Percentiles rank a stretch among this genome's conserved stretches.
phyloP scores from a whole-genome alignment of 2,329 filamentous ascomycete species.

The Xylaria sp. region DNA sequence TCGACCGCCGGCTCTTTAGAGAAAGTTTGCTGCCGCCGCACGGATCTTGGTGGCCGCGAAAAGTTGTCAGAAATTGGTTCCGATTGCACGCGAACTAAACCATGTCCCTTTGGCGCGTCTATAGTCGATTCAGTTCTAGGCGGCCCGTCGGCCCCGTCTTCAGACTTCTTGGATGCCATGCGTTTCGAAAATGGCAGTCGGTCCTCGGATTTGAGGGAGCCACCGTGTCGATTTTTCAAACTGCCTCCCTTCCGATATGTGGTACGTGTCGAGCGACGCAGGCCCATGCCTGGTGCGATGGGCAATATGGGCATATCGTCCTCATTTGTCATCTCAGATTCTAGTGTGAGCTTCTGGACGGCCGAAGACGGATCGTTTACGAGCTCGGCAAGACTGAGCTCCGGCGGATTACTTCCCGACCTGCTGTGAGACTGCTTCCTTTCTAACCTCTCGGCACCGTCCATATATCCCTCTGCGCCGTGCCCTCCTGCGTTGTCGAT shows the following conservation, averaged over 20 bases:
- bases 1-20: conserved; percentile 45
- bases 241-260: conserved; percentile 87
- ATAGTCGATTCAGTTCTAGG: conserved; percentile 41
- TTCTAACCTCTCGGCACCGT: conserved; percentile 80
- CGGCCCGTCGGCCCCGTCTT: conserved; percentile 51
- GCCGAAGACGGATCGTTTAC: conserved; percentile 77
- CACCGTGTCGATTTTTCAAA: conserved; percentile 80
- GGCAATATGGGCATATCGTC: conserved; percentile 89
- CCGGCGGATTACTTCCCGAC: conserved; percentile 52
- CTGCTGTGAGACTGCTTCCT: conserved; percentile 66
- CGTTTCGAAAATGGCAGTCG: conserved; percentile 76
- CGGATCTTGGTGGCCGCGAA: conserved; percentile 58
- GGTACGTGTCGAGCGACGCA: conserved; percentile 88
- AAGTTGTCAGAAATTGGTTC: conserved; percentile 69
- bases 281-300: conserved; percentile 72
- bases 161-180: conserved; percentile 62
- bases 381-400: conserved; percentile 77
- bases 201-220: conserved; percentile 80
- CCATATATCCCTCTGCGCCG: conserved; percentile 68
- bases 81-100: conserved; percentile 67
- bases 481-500: conserved; percentile 72
- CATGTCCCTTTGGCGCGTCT: conserved; percentile 53
- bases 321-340: conserved; percentile 45
- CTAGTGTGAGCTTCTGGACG: conserved; percentile 69
- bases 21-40: conserved; percentile 53